Conservation (phyloP, 345 rosid species). For the Rubroshorea leprosula region DNA sequence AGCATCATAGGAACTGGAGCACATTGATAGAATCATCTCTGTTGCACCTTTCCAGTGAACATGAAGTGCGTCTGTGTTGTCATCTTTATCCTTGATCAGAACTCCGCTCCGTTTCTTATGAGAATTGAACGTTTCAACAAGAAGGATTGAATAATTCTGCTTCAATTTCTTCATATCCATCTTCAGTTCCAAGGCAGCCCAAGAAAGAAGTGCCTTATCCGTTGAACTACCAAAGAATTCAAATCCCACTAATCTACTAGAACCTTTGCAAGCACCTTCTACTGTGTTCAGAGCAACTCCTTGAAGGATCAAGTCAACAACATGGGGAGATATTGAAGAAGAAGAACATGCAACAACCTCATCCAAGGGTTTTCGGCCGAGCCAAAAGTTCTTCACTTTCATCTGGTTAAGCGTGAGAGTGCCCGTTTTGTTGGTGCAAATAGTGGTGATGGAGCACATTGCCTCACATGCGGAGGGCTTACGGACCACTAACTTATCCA, state of each 20-base stretch:
- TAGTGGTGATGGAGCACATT: constrained; percentile 66
- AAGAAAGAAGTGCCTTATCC: constrained; percentile 65
- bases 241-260: constrained; percentile 26
- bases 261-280: constrained; percentile 31
- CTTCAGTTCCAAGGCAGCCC: constrained; percentile 51
- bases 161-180: constrained; percentile 48
- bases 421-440: constrained; percentile 73
- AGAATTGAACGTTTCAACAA: constrained; percentile 55
- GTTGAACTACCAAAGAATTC: constrained; percentile 71
- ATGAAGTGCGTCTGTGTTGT: constrained; percentile 28
- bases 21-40: constrained; percentile 56
- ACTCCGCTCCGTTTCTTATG: constrained; percentile 60
- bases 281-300: constrained; percentile 55
- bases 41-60: constrained; percentile 74
- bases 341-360: too few species aligned
- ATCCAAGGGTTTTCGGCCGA: constrained; percentile 41
- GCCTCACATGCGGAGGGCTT: constrained; percentile 69
- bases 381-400: constrained; percentile 57
- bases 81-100: constrained; percentile 27
- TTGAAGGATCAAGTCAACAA: constrained; percentile 39
- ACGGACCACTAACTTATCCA: constrained; percentile 67
- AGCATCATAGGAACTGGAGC: constrained; percentile 36
- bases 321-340: constrained; percentile 18
- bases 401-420: constrained; percentile 62
- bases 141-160: constrained; percentile 27